Conservation (phyloP, 2,329 filamentous ascomycete species). For the Fusarium equiseti region DNA sequence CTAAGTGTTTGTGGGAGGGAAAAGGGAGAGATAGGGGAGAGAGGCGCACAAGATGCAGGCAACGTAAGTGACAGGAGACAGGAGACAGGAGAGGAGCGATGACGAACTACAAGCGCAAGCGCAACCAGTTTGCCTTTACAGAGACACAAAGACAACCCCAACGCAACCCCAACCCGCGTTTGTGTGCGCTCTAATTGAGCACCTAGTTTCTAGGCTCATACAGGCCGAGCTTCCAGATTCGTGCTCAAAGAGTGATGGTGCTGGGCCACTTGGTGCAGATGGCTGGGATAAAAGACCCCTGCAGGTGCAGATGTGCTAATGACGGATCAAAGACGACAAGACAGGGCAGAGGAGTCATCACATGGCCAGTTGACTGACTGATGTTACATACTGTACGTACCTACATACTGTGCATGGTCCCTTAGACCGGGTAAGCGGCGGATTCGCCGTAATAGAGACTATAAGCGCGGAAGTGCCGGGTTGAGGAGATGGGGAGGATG, state of each 20-base stretch:
- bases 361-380: constrained; percentile 43
- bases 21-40: constrained; percentile 32
- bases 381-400: constrained; percentile 15
- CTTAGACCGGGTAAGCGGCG: constrained; percentile 21
- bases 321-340: constrained; percentile 13
- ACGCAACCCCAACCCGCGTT: constrained; percentile 8
- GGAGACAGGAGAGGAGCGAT: constrained; percentile 38
- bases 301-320: constrained; percentile 45
- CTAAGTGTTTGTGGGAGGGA: constrained; percentile 28
- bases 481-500: constrained; percentile 25
- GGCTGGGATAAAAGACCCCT: constrained; percentile 43
- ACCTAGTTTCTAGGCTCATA: constrained; percentile 27
- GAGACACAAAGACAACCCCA: constrained; percentile 26
- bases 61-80: constrained; percentile 18
- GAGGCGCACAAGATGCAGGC: constrained; percentile 35
- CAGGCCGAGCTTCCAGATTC: constrained; percentile 43
- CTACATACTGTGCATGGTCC: constrained; percentile 5
- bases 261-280: constrained; percentile 45
- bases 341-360: constrained; percentile 39
- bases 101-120: constrained; percentile 41
- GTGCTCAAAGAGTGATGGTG: constrained; percentile 29
- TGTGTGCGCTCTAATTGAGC: constrained; percentile 39
- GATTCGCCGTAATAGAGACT: constrained; percentile 5
- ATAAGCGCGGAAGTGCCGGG: constrained; percentile 26
- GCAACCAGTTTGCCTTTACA: constrained; percentile 32